phyloP scores from a whole-genome alignment of 257 asterid genomes.

The Ajuga chamaepitys region DNA sequence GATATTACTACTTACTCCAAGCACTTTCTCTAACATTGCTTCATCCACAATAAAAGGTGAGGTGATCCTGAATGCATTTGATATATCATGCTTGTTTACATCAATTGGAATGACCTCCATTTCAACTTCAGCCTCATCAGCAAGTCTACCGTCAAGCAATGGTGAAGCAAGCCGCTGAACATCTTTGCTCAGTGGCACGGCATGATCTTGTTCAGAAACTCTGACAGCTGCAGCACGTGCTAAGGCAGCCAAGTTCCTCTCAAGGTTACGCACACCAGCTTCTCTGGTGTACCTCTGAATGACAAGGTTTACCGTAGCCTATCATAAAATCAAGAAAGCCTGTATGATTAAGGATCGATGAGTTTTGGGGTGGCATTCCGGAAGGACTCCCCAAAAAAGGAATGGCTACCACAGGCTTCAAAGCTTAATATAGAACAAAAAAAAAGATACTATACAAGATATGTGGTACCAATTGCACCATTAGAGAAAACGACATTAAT shows the following conservation, averaged over 20 bases:
- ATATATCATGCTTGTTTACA: slow-evolving; percentile 68
- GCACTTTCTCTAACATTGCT: slow-evolving; percentile 91
- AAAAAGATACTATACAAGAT: not conserved
- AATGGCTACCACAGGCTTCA: not conserved
- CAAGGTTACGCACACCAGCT: slow-evolving; percentile 97
- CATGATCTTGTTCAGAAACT: slow-evolving; percentile 83
- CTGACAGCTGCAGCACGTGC: slow-evolving; percentile 98
- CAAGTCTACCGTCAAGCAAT: slow-evolving; percentile 65
- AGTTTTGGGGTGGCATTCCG: not conserved
- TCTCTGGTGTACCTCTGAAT: slow-evolving; percentile 95
- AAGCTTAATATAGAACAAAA: not conserved
- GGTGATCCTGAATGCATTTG: slow-evolving; percentile 55
- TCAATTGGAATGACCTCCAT: slow-evolving; percentile 96
- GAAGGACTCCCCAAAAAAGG: not conserved
- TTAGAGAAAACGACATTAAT: not conserved
- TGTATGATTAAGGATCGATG: slow-evolving; percentile 12
- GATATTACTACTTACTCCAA: slow-evolving; percentile 68
- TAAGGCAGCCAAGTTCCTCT: slow-evolving; percentile 93
- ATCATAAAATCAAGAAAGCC: slow-evolving; percentile 23
- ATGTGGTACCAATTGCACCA: not conserved
- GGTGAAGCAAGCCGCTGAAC: slow-evolving; percentile 85
- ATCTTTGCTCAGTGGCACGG: slow-evolving; percentile 76
- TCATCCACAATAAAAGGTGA: slow-evolving; percentile 82
- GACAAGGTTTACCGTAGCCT: slow-evolving; percentile 84
- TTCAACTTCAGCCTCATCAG: slow-evolving; percentile 94